Evolutionary conservation across 2,329 filamentous ascomycete genomes (phyloP).

Genomic region (Epichloe sibirici): DNA sequence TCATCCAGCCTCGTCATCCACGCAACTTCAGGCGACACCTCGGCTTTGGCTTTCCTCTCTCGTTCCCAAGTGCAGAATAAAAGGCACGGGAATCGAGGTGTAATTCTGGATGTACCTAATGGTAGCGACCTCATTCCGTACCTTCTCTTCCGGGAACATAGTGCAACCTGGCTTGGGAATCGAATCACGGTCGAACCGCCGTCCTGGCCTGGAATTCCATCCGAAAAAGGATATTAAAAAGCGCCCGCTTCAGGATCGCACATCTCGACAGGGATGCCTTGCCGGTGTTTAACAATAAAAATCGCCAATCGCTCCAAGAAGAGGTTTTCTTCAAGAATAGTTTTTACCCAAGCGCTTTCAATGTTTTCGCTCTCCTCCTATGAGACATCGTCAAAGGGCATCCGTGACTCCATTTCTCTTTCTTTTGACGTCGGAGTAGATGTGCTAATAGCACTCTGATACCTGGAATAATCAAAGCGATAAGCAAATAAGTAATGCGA

Average conservation of each 20-base stretch:
- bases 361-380: no score
- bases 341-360: no score
- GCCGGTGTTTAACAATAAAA: constrained; percentile 5
- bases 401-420: no score
- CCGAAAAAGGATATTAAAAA: constrained; percentile 5
- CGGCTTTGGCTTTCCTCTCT: constrained; percentile 4
- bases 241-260: constrained; percentile 3
- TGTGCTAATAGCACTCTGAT: no score
- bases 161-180: constrained; percentile 5
- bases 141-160: constrained; percentile 9
- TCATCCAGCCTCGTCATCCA: constrained; percentile 9
- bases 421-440: no score
- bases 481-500: no score
- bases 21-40: no score
- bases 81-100: constrained; percentile 7
- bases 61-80: constrained; percentile 8
- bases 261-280: constrained; percentile 1
- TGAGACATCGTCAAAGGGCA: background rate
- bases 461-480: no score
- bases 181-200: constrained; percentile 4
- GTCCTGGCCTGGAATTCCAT: constrained; percentile 5
- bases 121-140: constrained; percentile 8
- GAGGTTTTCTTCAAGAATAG: no score
- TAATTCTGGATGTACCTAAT: constrained; percentile 7
- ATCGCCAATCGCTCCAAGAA: no score